Base-by-base conservation (phyloP, 2,329 filamentous ascomycete genomes). In the Talaromyces piceae region DNA sequence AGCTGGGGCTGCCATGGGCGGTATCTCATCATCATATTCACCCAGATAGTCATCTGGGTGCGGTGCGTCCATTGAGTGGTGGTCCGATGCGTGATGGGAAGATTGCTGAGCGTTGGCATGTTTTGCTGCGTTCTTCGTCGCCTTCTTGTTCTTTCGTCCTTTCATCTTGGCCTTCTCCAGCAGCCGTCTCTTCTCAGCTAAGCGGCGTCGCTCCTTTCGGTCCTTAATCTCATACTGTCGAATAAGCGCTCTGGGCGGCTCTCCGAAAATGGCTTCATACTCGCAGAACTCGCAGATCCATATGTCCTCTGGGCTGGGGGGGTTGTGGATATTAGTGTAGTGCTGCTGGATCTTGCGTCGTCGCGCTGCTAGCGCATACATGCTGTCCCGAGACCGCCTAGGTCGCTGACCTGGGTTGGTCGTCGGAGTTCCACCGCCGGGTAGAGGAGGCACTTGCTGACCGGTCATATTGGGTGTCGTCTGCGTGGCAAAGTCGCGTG, bases 211-310 rank as follows among this genome's bases (percentile, higher is more conserved):
- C 65, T 88, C 84, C 54, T 87, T 86, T 30, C 89, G 84, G 64
- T 96, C 93, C 67, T 95, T 96, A 65, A 91, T 87, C 71, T 98
- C 93, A 64, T 97, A 98, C 56, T 90, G 83, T 37, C 88, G 82
- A 56, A 97, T 94, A 50, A 98, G 73, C 46, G 89, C 89, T 60
- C 82, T 79, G 0, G 93, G 93, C 2, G 87, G 87, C 48, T 79
- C 79, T n/a, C 91, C 91, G 66, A 95, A 97, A 46, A 98, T 96
- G 48, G 83, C 82, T 70, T 97, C 91, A 65, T 96, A 98, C 68
- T 98, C 93, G 74, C 93, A 98, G 66, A 97, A 97, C 63, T 96
- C 88, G 71, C 93, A 98, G 44, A 97, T 90, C 88, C 91, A 97
- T 47, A 90, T 80, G 55, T 95, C 88, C 57, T 88, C 86, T 1